Evolutionary conservation across 2,329 filamentous ascomycete genomes (phyloP), one percentile per base, ranked within the genome.

Genomic region (Ophiosphaerella korrae): DNA sequence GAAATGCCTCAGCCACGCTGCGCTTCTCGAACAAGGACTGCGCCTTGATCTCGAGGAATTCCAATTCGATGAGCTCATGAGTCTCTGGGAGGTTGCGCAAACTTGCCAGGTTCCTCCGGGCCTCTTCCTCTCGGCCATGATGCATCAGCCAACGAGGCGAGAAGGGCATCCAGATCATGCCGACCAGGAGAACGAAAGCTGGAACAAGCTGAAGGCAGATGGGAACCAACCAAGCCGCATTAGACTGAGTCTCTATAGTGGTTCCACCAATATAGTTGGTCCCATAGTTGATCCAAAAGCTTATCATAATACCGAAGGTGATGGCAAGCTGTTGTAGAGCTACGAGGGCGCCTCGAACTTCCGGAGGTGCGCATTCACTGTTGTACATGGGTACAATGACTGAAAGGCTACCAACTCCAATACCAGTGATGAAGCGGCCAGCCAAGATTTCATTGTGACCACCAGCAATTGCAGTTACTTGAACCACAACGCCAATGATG

Each of bases 1-100:
- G 89, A 70, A 89, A 91, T 21, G 86, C 79, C 55, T 88, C 85
- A 0, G 77, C 13, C 74, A 80, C 83, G 82, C 8, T 87, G 79
- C 1, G 84, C 74, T 92, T 89, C 73, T 93, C 89, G 59, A 93
- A 94, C 14, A 89, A 71, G 0, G 85, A 87, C 69, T 91, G 87
- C 0, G 89, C 88, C 70, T 90, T 89, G 74, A 93, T 92, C 68
- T 93, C 89, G n/a, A 91, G 81, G 66, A 88, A 91, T 64, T 93
- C 90, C 1, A 91, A 78, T 57, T 88, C 82, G 33, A 92, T 82
- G 0, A 90, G 80, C 49, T 89, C 85, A 64, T 91, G 82, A 56
- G 88, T 82, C 13, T 75, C 66, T 0, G 83, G 70, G 0, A 90
- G 80, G 5, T 79, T 80, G 21, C 90, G 84, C 2, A 93, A 82